phyloP scores from a whole-genome alignment of 306 rosid genomes.

The Delonix regia region DNA sequence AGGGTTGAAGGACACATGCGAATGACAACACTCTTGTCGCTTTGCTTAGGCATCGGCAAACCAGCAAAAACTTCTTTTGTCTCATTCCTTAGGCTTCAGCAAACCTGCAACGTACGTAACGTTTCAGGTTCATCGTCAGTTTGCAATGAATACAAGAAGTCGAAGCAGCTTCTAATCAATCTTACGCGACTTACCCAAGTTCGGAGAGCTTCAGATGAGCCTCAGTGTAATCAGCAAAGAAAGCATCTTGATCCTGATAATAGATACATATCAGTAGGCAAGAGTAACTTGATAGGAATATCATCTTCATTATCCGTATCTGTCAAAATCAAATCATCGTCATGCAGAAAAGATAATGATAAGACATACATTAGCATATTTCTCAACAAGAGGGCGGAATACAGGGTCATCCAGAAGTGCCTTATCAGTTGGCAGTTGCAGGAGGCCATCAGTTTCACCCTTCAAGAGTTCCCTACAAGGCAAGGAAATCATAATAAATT shows the following conservation, averaged over 20 bases:
- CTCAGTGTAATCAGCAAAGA: conserved; percentile 72
- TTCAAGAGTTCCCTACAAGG: conserved; percentile 62
- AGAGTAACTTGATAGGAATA: not conserved
- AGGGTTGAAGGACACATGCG: not conserved
- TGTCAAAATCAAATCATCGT: not conserved
- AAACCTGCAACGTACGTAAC: conserved; percentile 20
- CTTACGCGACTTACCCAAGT: conserved; percentile 73
- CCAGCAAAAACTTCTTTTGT: no score
- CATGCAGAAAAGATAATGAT: not conserved
- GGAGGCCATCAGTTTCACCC: conserved; percentile 91
- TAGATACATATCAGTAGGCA: not conserved
- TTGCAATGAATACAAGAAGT: not conserved
- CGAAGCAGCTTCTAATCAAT: not conserved
- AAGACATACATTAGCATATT: conserved; percentile 76
- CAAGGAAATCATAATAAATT: not conserved
- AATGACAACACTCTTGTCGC: conserved; percentile 6
- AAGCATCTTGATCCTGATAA: conserved; percentile 84
- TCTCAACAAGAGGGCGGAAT: conserved; percentile 98
- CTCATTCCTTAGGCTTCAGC: conserved; percentile 34
- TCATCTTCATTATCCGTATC: not conserved
- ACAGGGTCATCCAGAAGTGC: conserved; percentile 77
- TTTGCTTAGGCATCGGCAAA: conserved; percentile 41
- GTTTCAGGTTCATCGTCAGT: not conserved
- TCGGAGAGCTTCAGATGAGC: conserved; percentile 90
- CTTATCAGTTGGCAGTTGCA: conserved; percentile 81